These are phyloP conservation scores for Flaveria bidentis DNA, from an alignment of 129 eudicot species.

Conservation along the genomic window DNA sequence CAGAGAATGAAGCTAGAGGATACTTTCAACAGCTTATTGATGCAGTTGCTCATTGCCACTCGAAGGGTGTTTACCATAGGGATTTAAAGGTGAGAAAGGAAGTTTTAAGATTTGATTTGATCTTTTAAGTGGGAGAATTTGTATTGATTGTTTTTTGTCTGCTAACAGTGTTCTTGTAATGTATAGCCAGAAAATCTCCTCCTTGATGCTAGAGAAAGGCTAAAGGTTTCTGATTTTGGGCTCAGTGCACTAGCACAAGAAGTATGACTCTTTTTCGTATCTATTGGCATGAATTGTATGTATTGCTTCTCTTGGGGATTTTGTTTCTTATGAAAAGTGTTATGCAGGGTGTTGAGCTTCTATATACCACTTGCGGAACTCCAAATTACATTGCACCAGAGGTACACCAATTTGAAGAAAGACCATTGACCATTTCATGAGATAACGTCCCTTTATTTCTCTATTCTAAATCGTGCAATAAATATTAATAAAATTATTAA, in stretches of 20 bases:
- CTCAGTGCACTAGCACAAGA: constrained; percentile 91
- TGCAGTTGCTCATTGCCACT: constrained; percentile 92
- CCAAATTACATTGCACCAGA: constrained; percentile 99
- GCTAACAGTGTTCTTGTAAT: constrained; percentile 31
- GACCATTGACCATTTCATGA: constrained; percentile 5
- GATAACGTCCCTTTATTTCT: neutral
- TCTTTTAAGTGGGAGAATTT: constrained; percentile 1
- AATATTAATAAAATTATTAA: no score
- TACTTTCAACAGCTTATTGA: constrained; percentile 98
- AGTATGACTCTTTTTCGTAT: constrained; percentile 28
- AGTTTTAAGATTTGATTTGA: constrained; percentile 16
- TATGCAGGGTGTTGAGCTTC: constrained; percentile 92
- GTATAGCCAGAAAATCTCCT: constrained; percentile 95
- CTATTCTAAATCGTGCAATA: constrained; percentile 1
- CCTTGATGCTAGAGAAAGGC: constrained; percentile 69
- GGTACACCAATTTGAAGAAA: constrained; percentile 45
- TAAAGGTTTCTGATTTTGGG: constrained; percentile 99
- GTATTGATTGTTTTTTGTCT: neutral
- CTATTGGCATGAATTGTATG: neutral
- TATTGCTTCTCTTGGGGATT: neutral
- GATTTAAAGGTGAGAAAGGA: constrained; percentile 74
- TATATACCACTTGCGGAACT: constrained; percentile 96
- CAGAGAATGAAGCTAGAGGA: constrained; percentile 77
- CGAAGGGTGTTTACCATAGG: constrained; percentile 93
- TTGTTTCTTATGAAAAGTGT: constrained; percentile 7